phyloP scores from a whole-genome alignment of 305 asterid genomes.

The Solanum hybrid region DNA sequence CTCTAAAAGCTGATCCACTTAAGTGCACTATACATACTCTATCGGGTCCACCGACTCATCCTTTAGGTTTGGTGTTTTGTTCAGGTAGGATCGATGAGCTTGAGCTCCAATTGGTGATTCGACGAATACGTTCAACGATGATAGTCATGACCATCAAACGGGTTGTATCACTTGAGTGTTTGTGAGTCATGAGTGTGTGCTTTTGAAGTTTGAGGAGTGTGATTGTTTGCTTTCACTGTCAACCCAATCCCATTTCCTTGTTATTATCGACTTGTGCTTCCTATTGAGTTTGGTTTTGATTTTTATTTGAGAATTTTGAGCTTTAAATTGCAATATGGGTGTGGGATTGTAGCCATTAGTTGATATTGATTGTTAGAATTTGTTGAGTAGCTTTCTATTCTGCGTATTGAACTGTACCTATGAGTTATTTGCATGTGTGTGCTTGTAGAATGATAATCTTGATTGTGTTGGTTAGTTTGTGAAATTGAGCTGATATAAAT shows the following conservation, averaged over 20 bases:
- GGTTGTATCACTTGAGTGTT: neutral
- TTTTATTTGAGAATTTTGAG: neutral
- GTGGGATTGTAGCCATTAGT: neutral
- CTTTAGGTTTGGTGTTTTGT: neutral
- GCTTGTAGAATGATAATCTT: neutral
- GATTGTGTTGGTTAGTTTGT: neutral
- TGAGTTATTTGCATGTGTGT: neutral
- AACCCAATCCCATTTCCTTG: neutral
- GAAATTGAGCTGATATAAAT: neutral
- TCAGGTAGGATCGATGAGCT: neutral
- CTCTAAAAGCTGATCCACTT: neutral
- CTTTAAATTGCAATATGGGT: neutral
- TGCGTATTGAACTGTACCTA: neutral
- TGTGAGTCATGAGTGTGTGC: neutral
- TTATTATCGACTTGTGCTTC: neutral
- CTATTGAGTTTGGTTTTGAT: neutral
- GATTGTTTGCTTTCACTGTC: neutral
- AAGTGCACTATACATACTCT: neutral
- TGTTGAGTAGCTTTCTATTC: neutral
- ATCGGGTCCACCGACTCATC: neutral
- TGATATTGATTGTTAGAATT: neutral
- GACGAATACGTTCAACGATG: neutral
- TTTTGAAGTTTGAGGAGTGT: neutral
- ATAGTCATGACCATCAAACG: neutral
- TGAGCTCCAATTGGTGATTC: neutral